Evolutionary conservation across 2,329 filamentous ascomycete genomes (phyloP), one percentile per base, ranked within the genome.

Genomic region (Ophiostoma pallidulum): DNA sequence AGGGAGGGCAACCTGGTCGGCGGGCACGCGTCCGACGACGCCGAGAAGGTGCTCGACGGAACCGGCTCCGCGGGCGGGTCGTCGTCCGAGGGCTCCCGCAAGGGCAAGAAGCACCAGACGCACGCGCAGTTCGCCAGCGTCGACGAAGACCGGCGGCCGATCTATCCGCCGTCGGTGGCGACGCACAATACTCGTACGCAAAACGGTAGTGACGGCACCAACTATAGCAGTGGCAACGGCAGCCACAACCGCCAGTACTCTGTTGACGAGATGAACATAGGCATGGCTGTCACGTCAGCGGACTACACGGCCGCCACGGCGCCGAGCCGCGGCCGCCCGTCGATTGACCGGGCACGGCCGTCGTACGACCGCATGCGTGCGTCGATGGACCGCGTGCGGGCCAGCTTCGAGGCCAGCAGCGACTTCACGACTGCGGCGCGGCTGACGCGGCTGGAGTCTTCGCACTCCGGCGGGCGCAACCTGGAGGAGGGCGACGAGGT

Each of bases 391-490:
- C 80, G 84, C 22, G 78, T 87, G 16, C 76, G 89, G 56, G 77
- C 84, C 10, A 91, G 86, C 63, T 95, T 88, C 62, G 91, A 96
- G 66, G 80, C 80, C 32, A 92, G 83, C 63, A 85, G 81, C 58
- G 92, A 97, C 59, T 95, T 96, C 60, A 95, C 91, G 0, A 90
- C 86, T 24, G 90, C 90, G 13, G 88, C 88, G 32, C 81, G 91
- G 61, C 69, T 98, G 55, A 83, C 82, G 41, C 77, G 89, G 53
- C 79, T 95, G 55, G 92, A 96, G 68, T 90, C 85, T 20, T 78
- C 73, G 42, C 76, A 79, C 47, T 81, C 74, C 50, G 41, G n/a
- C 10, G 40, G 46, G 8, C 41, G 22, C 33, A 22, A 50, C 18
- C n/a, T 39, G 14, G 39, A 46, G 14, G n/a, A 28, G 28, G 29